A percentile compares a stretch with the other conserved stretches of the same genome.
phyloP scores from a whole-genome alignment of 83 land plant genomes.

The Diphasiastrum complanatum region DNA sequence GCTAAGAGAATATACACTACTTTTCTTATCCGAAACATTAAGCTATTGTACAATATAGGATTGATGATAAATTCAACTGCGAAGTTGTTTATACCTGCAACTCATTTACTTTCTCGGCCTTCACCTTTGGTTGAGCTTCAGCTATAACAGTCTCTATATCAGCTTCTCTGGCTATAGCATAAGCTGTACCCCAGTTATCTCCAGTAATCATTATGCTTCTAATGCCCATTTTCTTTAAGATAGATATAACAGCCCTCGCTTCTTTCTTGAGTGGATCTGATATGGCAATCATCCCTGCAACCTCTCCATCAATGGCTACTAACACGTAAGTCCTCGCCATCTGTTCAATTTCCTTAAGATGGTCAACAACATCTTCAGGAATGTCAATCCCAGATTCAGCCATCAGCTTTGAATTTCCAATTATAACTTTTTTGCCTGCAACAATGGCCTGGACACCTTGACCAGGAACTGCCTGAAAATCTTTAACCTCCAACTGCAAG shows the following conservation, averaged over 20 bases:
- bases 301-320: constrained; percentile 56
- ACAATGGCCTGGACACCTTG: constrained; percentile 67
- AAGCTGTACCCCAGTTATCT: constrained; percentile 91
- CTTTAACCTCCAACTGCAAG: constrained; percentile 18
- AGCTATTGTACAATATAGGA: not conserved
- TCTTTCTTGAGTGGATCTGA: constrained; percentile 90
- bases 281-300: constrained; percentile 68
- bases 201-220: constrained; percentile 90
- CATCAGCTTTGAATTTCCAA: constrained; percentile 80
- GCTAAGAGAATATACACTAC: not conserved
- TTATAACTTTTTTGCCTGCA: constrained; percentile 42
- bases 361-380: constrained; percentile 40
- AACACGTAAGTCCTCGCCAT: constrained; percentile 74
- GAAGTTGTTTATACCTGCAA: constrained; percentile 51
- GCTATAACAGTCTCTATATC: constrained; percentile 76
- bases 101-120: constrained; percentile 79
- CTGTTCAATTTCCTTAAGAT: constrained; percentile 50
- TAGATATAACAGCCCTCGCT: constrained; percentile 57
- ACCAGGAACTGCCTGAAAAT: constrained; percentile 71
- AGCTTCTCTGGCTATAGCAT: constrained; percentile 70
- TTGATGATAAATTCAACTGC: not conserved
- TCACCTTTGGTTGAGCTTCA: constrained; percentile 69
- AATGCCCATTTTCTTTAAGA: constrained; percentile 65
- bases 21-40: not conserved
- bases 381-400: constrained; percentile 36